phyloP scores from a whole-genome alignment of 192 early-diverging fungal genomes.

The Coemansia furcata region DNA sequence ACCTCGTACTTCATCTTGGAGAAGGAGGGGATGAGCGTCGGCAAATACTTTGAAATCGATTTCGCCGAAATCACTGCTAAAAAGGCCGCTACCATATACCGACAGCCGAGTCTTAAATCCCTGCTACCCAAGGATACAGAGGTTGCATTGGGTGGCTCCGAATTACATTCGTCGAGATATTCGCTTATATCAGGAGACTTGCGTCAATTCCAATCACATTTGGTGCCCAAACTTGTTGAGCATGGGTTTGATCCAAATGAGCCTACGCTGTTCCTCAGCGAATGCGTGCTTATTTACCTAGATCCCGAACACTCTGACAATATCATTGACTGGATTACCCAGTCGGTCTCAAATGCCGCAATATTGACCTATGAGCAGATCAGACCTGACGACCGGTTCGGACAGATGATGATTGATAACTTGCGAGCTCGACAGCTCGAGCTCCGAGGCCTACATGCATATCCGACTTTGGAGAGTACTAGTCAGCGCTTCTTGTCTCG shows the following conservation, averaged over 20 bases:
- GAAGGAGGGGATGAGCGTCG: conserved; percentile 31
- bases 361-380: conserved; percentile 94
- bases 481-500: conserved; percentile 60
- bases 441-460: conserved; percentile 71
- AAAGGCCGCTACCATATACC: conserved; percentile 70
- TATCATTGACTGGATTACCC: conserved; percentile 72
- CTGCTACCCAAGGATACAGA: conserved; percentile 32
- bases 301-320: conserved; percentile 60
- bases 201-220: conserved; percentile 57
- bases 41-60: conserved; percentile 87
- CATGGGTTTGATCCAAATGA: conserved; percentile 44
- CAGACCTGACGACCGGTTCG: conserved; percentile 86
- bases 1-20: conserved; percentile 85
- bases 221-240: conserved; percentile 61
- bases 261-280: conserved; percentile 89
- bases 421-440: conserved; percentile 74
- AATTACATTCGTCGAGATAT: conserved; percentile 67
- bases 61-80: conserved; percentile 82
- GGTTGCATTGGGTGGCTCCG: conserved; percentile 66
- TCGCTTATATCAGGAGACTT: conserved; percentile 79
- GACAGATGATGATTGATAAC: conserved; percentile 88
- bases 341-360: conserved; percentile 43
- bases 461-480: conserved; percentile 71
- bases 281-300: conserved; percentile 92
- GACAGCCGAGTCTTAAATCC: conserved; percentile 25